Base-by-base conservation (phyloP, 768 basidiomycete genomes). In the Mycena sanguinolenta region DNA sequence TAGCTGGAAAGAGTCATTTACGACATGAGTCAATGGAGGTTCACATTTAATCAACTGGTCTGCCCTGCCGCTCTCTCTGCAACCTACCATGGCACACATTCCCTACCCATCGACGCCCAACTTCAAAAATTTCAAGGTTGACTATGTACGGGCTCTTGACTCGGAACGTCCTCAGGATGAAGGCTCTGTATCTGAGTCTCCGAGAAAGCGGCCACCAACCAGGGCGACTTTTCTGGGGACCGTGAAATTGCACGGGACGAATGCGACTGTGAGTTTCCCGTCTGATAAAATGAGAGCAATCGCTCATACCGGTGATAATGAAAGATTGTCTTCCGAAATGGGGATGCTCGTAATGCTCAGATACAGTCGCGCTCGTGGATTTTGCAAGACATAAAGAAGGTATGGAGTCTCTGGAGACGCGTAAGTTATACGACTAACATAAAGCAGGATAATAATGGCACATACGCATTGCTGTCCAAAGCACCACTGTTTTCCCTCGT, bases 361-460 rank as follows among this genome's bases (percentile, higher is more conserved):
- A 74, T 76, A n/a, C 75, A 76, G 55, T 70, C 73, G 17, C 64
- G 75, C 5, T 75, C 72, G 13, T 73, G 73, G 68, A 53, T 76
- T n/a, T 71, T 76, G 19, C 42, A 50, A 16, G 53, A 50, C 44
- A 46, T 16, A 10, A 65, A 64, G 42, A 73, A 70, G 67, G 72
- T 49, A 23, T 23, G 9, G n/a, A n/a, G n/a, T n/a, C n/a, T n/a
- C n/a, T n/a, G n/a, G n/a, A n/a, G n/a, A n/a, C n/a, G n/a, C n/a
- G n/a, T n/a, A n/a, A n/a, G n/a, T n/a, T n/a, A n/a, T n/a, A n/a
- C n/a, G n/a, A n/a, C n/a, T n/a, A n/a, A 10, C 21, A 9, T 23
- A 14, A 23, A 23, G 46, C n/a, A 49, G 42, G 58, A 60, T 32
- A 65, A 65, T 52, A 52, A 44, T 7, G 74, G 75, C 25, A 73